These are phyloP conservation scores for Quercus variabilis DNA, from an alignment of 306 rosid genomes.

Conservation along the genomic window DNA sequence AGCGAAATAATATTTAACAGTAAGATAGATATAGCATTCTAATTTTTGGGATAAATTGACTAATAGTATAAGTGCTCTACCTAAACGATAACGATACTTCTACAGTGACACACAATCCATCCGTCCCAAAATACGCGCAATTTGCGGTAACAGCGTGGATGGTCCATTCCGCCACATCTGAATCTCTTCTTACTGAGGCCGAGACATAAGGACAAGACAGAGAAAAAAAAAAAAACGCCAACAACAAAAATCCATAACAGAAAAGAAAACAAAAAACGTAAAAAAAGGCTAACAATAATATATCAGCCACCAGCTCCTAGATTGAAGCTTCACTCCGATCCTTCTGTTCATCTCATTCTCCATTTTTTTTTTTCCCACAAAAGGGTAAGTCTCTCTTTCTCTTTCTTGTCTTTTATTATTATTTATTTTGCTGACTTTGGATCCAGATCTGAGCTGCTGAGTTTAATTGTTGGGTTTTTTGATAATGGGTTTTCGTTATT, in stretches of 20 bases:
- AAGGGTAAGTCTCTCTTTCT: conserved; percentile 5
- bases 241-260: not conserved
- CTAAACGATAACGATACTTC: no score
- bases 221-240: not conserved
- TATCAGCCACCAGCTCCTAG: not conserved
- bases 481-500: not conserved
- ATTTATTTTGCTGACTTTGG: not conserved
- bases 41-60: no score
- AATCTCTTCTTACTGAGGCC: not conserved
- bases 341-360: not conserved
- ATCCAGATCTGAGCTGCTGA: conserved; percentile 21
- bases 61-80: no score
- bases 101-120: no score
- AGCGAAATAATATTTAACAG: no score
- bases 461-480: not conserved
- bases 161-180: not conserved
- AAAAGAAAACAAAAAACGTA: not conserved
- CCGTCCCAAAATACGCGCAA: no score
- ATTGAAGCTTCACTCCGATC: not conserved
- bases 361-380: not conserved
- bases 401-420: not conserved
- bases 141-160: not conserved
- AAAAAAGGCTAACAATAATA: not conserved
- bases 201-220: not conserved
- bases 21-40: rapidly evolving